Conservation (phyloP, 2,329 filamentous ascomycete genomes). For the Aspergillus caelatus region DNA sequence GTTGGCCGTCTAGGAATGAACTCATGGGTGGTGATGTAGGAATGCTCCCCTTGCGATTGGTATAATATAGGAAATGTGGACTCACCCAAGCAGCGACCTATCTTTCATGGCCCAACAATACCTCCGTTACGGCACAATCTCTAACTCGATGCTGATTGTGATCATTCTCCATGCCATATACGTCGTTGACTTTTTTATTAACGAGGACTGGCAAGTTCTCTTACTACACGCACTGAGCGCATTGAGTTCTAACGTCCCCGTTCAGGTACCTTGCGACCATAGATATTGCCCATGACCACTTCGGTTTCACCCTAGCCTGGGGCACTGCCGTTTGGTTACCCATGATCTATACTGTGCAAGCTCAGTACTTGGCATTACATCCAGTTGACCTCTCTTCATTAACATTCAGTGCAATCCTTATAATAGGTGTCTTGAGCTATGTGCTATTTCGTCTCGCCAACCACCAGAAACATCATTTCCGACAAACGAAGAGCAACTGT, state of each 20-base stretch:
- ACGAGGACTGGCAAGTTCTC: slow-evolving; percentile 49
- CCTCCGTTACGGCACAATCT: not conserved
- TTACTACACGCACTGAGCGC: no score
- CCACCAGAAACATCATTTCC: slow-evolving; percentile 4
- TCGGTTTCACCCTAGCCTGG: slow-evolving; percentile 50
- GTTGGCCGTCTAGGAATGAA: not conserved
- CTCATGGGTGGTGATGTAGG: not conserved
- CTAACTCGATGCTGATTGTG: slow-evolving; percentile 36
- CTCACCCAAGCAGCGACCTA: slow-evolving; percentile 3
- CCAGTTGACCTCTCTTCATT: slow-evolving; percentile 30
- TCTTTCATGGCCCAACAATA: slow-evolving; percentile 11
- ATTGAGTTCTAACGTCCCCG: not conserved
- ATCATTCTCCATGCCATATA: slow-evolving; percentile 50
- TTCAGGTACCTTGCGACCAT: slow-evolving; percentile 40
- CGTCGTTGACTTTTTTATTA: slow-evolving; percentile 53
- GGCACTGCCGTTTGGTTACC: slow-evolving; percentile 52
- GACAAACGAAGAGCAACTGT: not conserved
- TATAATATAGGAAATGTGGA: not conserved
- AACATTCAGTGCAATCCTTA: not conserved
- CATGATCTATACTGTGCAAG: slow-evolving; percentile 52
- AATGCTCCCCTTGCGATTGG: not conserved
- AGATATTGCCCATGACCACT: slow-evolving; percentile 48
- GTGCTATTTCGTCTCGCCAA: slow-evolving; percentile 7
- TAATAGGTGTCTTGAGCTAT: not conserved
- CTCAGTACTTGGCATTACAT: slow-evolving; percentile 51